These are phyloP conservation scores for Pestalotiopsis sp. DNA, from an alignment of 2,329 filamentous ascomycete genomes.

Conservation along the genomic window DNA sequence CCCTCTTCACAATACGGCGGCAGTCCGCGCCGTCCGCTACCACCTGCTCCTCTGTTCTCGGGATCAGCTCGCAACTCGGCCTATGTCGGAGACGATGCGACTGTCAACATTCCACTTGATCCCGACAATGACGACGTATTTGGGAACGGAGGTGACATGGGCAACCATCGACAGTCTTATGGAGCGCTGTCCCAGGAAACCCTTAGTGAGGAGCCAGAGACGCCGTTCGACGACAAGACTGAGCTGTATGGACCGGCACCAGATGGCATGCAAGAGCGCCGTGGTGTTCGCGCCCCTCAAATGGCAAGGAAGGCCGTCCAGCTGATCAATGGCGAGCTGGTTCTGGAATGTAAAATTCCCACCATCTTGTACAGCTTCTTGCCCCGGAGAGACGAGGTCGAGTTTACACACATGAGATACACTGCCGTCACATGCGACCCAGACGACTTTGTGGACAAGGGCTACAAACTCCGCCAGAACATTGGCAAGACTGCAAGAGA, in stretches of 20 bases:
- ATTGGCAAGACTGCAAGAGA: slow-evolving; percentile 91
- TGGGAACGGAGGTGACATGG: slow-evolving; percentile 60
- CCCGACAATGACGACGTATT: slow-evolving; percentile 74
- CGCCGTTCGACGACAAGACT: slow-evolving; percentile 55
- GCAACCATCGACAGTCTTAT: slow-evolving; percentile 62
- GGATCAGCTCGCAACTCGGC: slow-evolving; percentile 51
- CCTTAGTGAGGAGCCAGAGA: slow-evolving; percentile 48
- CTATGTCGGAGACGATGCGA: slow-evolving; percentile 67
- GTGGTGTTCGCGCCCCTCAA: slow-evolving; percentile 84
- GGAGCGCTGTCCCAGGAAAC: slow-evolving; percentile 56
- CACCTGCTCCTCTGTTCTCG: slow-evolving; percentile 84
- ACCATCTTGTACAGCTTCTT: slow-evolving; percentile 98
- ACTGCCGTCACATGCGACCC: slow-evolving; percentile 95
- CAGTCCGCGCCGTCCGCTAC: slow-evolving; percentile 83
- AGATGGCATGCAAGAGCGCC: slow-evolving; percentile 80
- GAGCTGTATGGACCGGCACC: slow-evolving; percentile 90
- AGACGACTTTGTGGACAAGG: slow-evolving; percentile 81
- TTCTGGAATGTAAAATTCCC: slow-evolving; percentile 98
- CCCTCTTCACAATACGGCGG: slow-evolving; percentile 88
- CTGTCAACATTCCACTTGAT: slow-evolving; percentile 72
- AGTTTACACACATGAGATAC: slow-evolving; percentile 98
- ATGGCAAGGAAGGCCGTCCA: slow-evolving; percentile 93
- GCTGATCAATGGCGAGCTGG: slow-evolving; percentile 95
- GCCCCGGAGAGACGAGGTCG: slow-evolving; percentile 86
- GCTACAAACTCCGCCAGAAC: slow-evolving; percentile 89